Evolutionary conservation across 75 land plant genomes (phyloP), one percentile per base, ranked within the genome.

Genomic region (Selaginella moellendorffii): DNA sequence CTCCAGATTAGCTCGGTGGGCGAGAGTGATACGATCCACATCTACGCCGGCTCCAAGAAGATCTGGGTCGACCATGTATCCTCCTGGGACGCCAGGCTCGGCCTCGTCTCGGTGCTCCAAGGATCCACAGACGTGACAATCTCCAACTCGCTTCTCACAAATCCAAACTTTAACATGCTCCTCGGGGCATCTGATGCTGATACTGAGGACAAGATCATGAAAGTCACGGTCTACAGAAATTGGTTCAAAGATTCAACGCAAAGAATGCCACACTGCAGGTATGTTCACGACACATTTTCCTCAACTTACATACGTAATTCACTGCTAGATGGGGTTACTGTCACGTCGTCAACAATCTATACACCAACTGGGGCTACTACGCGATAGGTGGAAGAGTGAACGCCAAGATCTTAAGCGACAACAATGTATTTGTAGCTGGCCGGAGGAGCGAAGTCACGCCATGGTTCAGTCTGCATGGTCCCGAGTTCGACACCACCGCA

Each of bases 211-310:
- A 19, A 56, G 59, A 5, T 24, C 24, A 56, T 56, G 59, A 5
- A 25, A 9, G 24, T 56, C 2, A 56, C 59, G 2, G 59, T 56
- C n/a, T 56, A 56, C 24, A 56, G 59, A 21, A 56, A 56, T 19
- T 56, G 59, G 59, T 56, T 56, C 59, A 56, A 56, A 25, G 59
- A 56, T 56, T 56, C 59, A 21, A 19, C 9, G 5, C 59, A 56
- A 19, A 56, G 59, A 25, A 56, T 56, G 59, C 59, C 59, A 56
- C 59, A 56, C n/a, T 56, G 59, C 59, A 56, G 59, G 59, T 56
- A 21, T 8, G 2, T 56, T 8, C 24, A 56, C 24, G 24, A 21
- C 24, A 25, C 59, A 56, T 8, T 9, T 8, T 21, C 9, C 59
- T 9, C 5, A 21, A 8, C 8, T 24, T 8, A 25, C 2, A 21